Evolutionary conservation across 129 eudicot genomes (phyloP).

Genomic region (Logfia minima): DNA sequence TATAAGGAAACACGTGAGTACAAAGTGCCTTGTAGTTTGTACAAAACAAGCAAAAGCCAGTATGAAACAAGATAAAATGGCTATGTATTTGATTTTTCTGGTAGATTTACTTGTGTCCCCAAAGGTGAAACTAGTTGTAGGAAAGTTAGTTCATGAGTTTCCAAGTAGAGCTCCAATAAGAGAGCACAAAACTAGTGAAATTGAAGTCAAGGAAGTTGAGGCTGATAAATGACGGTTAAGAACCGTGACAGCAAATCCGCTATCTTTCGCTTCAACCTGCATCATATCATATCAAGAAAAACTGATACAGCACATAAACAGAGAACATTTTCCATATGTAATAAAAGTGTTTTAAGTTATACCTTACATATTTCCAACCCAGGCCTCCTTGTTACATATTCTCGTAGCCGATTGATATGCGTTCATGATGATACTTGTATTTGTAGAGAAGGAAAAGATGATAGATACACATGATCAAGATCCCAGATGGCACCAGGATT

Average conservation of each 20-base stretch:
- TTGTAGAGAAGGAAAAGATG: conserved; percentile 66
- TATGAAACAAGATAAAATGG: conserved; percentile 53
- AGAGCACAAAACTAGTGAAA: conserved; percentile 57
- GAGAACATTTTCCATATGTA: background rate
- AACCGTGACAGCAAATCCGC: conserved; percentile 53
- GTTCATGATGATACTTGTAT: conserved; percentile 40
- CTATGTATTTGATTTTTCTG: conserved; percentile 51
- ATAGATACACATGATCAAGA: conserved; percentile 58
- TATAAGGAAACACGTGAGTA: too few relatives aligned
- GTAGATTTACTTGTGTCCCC: conserved; percentile 53
- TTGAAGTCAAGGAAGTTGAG: conserved; percentile 59
- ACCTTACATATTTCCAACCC: conserved; percentile 75
- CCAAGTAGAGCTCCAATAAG: conserved; percentile 76
- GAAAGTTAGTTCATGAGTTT: conserved; percentile 38
- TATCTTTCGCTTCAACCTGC: conserved; percentile 61
- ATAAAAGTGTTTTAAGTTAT: background rate
- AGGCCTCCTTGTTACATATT: conserved; percentile 54
- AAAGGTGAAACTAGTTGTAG: conserved; percentile 40
- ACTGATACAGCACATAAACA: background rate
- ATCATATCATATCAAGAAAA: conserved; percentile 3
- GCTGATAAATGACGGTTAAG: conserved; percentile 59
- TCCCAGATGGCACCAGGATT: conserved; percentile 63
- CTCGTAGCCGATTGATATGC: conserved; percentile 60
- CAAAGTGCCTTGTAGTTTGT: conserved; percentile 52
- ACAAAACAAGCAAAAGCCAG: conserved; percentile 63